These are phyloP conservation scores for Groenewaldozyma auringiensis DNA, from an alignment of 1,139 yeast species.

Conservation along the genomic window DNA sequence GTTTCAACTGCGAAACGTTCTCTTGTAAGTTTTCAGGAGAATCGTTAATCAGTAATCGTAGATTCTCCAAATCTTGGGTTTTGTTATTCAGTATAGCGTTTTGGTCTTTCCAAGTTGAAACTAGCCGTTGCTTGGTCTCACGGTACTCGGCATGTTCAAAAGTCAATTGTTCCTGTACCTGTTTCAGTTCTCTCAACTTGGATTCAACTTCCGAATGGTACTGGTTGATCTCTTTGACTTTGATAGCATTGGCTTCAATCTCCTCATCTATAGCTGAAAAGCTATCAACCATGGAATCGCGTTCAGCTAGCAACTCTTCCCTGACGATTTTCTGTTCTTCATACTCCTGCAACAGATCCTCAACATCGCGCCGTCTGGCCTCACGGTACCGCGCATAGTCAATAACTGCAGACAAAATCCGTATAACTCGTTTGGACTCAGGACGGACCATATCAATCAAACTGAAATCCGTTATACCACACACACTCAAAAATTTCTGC, in stretches of 20 bases:
- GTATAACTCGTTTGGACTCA: constrained; percentile 53
- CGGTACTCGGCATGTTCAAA: constrained; percentile 63
- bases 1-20: constrained; percentile 49
- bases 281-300: constrained; percentile 27
- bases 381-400: constrained; percentile 82
- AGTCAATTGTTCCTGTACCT: constrained; percentile 54
- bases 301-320: constrained; percentile 22
- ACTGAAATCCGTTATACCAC: constrained; percentile 74
- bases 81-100: constrained; percentile 48
- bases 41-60: constrained; percentile 54
- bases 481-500: constrained; percentile 53
- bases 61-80: constrained; percentile 50
- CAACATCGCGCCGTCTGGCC: constrained; percentile 64
- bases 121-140: constrained; percentile 49
- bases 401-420: constrained; percentile 74
- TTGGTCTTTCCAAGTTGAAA: constrained; percentile 50
- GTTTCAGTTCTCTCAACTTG: constrained; percentile 56
- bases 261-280: constrained; percentile 24
- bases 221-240: constrained; percentile 43
- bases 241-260: constrained; percentile 24
- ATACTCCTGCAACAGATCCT: constrained; percentile 44
- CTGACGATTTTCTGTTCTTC: constrained; percentile 39
- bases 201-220: constrained; percentile 55
- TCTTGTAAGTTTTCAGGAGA: constrained; percentile 52
- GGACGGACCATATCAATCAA: constrained; percentile 66